phyloP scores from a whole-genome alignment of 2,329 filamentous ascomycete genomes.

The Scopulariopsis brevicaulis region DNA sequence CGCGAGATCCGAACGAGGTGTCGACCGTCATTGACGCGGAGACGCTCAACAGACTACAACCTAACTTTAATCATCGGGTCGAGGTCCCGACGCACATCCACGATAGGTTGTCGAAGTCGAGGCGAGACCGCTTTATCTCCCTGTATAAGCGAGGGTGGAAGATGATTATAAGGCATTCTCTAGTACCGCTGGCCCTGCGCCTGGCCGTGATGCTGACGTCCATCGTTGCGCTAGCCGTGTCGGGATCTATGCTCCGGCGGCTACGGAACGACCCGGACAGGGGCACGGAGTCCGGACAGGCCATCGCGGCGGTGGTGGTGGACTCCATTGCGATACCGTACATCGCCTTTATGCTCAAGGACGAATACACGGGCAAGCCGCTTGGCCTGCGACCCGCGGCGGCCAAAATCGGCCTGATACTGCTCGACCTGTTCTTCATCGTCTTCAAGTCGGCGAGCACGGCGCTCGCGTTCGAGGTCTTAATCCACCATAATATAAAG shows the following conservation, averaged over 20 bases:
- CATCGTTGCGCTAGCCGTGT: constrained; percentile 67
- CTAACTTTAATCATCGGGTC: constrained; percentile 26
- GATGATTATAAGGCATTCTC: constrained; percentile 64
- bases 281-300: constrained; percentile 56
- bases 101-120: constrained; percentile 11
- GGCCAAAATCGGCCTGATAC: constrained; percentile 79
- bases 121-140: constrained; percentile 16
- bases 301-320: constrained; percentile 79
- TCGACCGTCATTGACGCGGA: constrained; percentile 35
- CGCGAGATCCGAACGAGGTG: constrained; percentile 31
- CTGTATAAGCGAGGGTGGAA: constrained; percentile 50
- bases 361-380: constrained; percentile 92
- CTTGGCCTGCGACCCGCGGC: constrained; percentile 74
- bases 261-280: constrained; percentile 18
- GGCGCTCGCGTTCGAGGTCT: constrained; percentile 75
- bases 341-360: constrained; percentile 85
- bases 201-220: constrained; percentile 76
- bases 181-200: constrained; percentile 77
- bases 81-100: constrained; percentile 3
- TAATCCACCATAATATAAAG: constrained; percentile 49
- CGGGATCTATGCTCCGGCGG: constrained; percentile 59
- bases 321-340: constrained; percentile 85
- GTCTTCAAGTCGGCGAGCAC: constrained; percentile 94
- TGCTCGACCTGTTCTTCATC: constrained; percentile 92
- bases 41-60: constrained; percentile 32